Base-by-base conservation (phyloP, 2,329 filamentous ascomycete species). In the Diaporthe ilicicola region DNA sequence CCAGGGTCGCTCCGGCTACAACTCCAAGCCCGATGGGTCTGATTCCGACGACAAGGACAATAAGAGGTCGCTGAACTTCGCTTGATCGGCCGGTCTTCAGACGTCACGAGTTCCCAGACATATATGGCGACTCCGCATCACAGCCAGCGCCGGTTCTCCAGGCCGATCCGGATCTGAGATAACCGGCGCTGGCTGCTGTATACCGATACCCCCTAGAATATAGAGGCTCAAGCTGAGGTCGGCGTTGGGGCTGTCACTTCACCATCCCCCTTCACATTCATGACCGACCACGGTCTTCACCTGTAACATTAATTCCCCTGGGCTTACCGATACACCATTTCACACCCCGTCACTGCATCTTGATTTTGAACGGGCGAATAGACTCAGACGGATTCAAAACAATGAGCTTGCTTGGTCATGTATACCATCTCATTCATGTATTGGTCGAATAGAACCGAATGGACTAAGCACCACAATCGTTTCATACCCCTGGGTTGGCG, bases 1-100 rank as follows among this genome's bases (percentile, higher is more conserved):
- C 78, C 79, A 81, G 68, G 84, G 84, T 77, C 83, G 84, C 72
- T 82, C 80, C 62, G 84, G 84, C 72, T 85, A 86, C 81, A 86
- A 86, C 82, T 72, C 71, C 51, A 72, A 71, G 71, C 71, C 71
- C 15, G 69, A 72, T 24, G 71, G 69, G 19, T 66, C 61, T 15
- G 76, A 78, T 39, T 77, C 77, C 24, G 76, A 77, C 29, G 74
- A 79, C 67, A 76, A 76, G 72, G 74, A 78, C 61, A 76, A 76
- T 72, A 78, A 73, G 70, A 72, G 77, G 74, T 72, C 75, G 54
- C 50, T 72, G 71, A 74, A 76, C 74, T 77, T 74, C 61, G 76
- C 76, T 71, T 77, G 76, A 67, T 39, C n/a, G 27, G 32, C 42
- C 9, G 10, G 44, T 29, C 22, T 69, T 76, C 76, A 37, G 75